Conservation (phyloP, 805 yeast species). For the Kockiozyma suomiensis region DNA sequence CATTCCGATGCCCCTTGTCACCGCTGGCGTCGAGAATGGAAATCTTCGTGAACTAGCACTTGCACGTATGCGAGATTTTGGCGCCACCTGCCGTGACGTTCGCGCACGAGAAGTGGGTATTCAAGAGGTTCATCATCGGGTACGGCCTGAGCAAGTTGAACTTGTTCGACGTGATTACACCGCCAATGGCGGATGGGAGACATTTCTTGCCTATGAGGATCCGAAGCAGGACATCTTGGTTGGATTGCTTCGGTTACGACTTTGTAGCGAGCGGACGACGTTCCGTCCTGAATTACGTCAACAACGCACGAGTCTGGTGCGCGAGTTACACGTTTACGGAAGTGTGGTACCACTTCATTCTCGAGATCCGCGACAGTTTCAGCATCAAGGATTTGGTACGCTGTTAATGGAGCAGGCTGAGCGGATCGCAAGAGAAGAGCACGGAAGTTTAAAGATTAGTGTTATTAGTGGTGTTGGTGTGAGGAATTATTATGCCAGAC, state of each 20-base stretch:
- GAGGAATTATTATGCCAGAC: slow-evolving; percentile 87
- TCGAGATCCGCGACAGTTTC: slow-evolving; percentile 96
- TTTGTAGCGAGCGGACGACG: slow-evolving; percentile 85
- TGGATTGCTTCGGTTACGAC: slow-evolving; percentile 84
- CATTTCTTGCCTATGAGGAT: slow-evolving; percentile 93
- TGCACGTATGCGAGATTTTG: slow-evolving; percentile 97
- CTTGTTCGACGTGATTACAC: slow-evolving; percentile 91
- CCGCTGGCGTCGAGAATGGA: slow-evolving; percentile 98
- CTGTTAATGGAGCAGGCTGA: slow-evolving; percentile 98
- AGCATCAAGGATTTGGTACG: slow-evolving; percentile 98
- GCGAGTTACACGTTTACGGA: slow-evolving; percentile 96
- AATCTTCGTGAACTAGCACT: slow-evolving; percentile 92
- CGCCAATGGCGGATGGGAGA: slow-evolving; percentile 99
- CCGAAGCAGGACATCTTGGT: slow-evolving; percentile 94
- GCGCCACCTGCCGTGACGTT: slow-evolving; percentile 92
- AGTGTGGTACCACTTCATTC: slow-evolving; percentile 96
- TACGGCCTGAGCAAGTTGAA: slow-evolving; percentile 96
- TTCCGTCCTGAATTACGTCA: slow-evolving; percentile 82
- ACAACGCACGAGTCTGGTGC: slow-evolving; percentile 90
- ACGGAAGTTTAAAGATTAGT: slow-evolving; percentile 85
- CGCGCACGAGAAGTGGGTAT: slow-evolving; percentile 98
- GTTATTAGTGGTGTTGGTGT: slow-evolving; percentile 98
- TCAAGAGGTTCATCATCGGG: slow-evolving; percentile 96
- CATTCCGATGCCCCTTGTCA: slow-evolving; percentile 97
- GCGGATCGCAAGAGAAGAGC: slow-evolving; percentile 91